Conservation (phyloP, 2,329 filamentous ascomycete genomes). For the Dichotomopilus funicola region DNA sequence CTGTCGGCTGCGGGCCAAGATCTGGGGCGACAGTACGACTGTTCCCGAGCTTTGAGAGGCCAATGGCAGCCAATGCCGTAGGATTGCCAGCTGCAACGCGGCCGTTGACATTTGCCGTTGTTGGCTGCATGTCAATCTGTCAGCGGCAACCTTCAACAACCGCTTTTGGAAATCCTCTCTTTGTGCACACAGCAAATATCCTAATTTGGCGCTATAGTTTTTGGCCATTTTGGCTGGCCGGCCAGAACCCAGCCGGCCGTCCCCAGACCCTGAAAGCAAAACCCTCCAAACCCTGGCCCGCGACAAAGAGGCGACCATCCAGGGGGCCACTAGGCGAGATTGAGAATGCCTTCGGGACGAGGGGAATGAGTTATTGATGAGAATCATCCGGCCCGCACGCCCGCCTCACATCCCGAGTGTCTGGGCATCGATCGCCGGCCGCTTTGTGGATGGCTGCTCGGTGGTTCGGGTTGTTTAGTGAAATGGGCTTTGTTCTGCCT, state of each 20-base stretch:
- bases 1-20: slow-evolving; percentile 7
- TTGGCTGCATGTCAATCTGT: neutral
- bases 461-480: neutral
- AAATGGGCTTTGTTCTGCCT: neutral
- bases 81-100: neutral
- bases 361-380: too few relatives aligned
- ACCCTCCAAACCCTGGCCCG: slow-evolving; percentile 1
- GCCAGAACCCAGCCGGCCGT: too few relatives aligned
- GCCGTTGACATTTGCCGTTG: neutral
- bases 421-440: too few relatives aligned
- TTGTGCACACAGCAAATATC: too few relatives aligned
- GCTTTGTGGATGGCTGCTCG: too few relatives aligned
- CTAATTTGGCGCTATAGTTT: too few relatives aligned
- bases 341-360: slow-evolving; percentile 1
- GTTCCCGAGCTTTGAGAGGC: neutral
- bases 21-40: neutral
- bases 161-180: too few relatives aligned
- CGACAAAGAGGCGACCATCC: neutral
- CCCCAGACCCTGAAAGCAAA: neutral
- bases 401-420: too few relatives aligned
- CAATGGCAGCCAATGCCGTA: neutral
- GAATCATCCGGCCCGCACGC: too few relatives aligned
- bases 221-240: too few relatives aligned
- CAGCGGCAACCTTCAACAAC: too few relatives aligned
- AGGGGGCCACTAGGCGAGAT: slow-evolving; percentile 4